Conservation (phyloP, 2,329 filamentous ascomycete species). For the Chrysoporthe puriensis region DNA sequence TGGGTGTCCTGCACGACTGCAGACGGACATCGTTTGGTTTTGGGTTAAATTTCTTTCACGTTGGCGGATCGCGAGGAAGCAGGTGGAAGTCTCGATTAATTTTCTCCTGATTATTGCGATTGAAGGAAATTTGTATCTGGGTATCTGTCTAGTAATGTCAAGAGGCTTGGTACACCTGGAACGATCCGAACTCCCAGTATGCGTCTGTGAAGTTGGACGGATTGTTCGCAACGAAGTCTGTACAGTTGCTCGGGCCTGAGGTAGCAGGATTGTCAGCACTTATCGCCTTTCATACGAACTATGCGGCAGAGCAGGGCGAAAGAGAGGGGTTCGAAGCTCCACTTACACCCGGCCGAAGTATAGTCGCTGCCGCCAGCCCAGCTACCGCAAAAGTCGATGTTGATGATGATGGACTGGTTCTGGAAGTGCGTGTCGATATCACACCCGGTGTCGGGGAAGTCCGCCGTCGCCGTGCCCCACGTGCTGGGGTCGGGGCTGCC, state of each 20-base stretch:
- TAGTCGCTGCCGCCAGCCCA: slow-evolving; percentile 51
- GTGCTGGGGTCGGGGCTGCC: slow-evolving; percentile 60
- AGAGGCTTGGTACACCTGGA: slow-evolving; percentile 58
- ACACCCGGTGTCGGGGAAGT: slow-evolving; percentile 68
- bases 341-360: slow-evolving; percentile 49
- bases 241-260: slow-evolving; percentile 58
- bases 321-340: not conserved
- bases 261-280: not conserved
- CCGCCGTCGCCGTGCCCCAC: slow-evolving; percentile 66
- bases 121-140: not conserved
- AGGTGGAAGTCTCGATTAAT: no score
- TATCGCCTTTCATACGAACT: not conserved
- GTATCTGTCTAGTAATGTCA: slow-evolving; percentile 22
- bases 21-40: no score
- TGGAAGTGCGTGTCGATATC: slow-evolving; percentile 62
- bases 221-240: slow-evolving; percentile 60
- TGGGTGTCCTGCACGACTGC: no score
- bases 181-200: slow-evolving; percentile 67
- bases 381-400: slow-evolving; percentile 67
- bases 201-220: slow-evolving; percentile 60
- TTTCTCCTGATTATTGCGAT: no score
- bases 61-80: no score
- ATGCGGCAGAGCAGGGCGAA: not conserved
- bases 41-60: no score
- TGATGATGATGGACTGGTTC: slow-evolving; percentile 68